phyloP scores from a whole-genome alignment of 2,329 filamentous ascomycete genomes.

The Calonectria hongkongensis region DNA sequence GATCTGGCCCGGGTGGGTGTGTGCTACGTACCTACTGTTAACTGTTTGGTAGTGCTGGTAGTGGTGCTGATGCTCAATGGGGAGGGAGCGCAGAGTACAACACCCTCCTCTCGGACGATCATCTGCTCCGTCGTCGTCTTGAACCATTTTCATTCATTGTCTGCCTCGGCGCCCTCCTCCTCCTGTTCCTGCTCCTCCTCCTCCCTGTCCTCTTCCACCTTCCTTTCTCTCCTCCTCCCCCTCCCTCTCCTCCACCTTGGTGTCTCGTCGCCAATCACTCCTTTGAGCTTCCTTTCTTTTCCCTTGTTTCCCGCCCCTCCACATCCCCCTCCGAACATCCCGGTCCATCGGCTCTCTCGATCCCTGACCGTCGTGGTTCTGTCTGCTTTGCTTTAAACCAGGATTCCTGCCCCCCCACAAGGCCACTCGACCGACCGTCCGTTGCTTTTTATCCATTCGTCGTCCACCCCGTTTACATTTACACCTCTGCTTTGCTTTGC shows the following conservation, averaged over 20 bases:
- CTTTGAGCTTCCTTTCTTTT: slow-evolving; percentile 32
- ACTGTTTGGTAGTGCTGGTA: neutral
- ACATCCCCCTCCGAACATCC: slow-evolving; percentile 35
- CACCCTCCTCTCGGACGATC: neutral
- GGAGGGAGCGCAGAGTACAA: neutral
- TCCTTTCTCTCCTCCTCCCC: slow-evolving; percentile 40
- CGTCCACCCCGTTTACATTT: slow-evolving; percentile 11
- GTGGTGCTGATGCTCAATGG: neutral
- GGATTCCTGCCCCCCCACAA: slow-evolving; percentile 14
- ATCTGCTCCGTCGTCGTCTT: slow-evolving; percentile 20
- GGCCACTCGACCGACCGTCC: neutral
- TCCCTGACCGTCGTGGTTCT: slow-evolving; percentile 29
- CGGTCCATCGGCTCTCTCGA: slow-evolving; percentile 23
- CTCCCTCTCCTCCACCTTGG: slow-evolving; percentile 38
- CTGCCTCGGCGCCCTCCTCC: neutral
- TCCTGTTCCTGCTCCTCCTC: slow-evolving; percentile 7
- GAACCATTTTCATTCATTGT: slow-evolving; percentile 33
- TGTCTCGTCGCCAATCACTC: slow-evolving; percentile 22
- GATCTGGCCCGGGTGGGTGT: neutral
- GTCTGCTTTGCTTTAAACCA: slow-evolving; percentile 31
- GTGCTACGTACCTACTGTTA: neutral
- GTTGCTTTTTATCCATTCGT: slow-evolving; percentile 44
- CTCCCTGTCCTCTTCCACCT: slow-evolving; percentile 36
- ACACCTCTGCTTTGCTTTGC: slow-evolving; percentile 37
- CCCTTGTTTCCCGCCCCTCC: slow-evolving; percentile 24